These are phyloP conservation scores for Lactarius sanguifluus DNA, from an alignment of 768 basidiomycete species.

Conservation along the genomic window DNA sequence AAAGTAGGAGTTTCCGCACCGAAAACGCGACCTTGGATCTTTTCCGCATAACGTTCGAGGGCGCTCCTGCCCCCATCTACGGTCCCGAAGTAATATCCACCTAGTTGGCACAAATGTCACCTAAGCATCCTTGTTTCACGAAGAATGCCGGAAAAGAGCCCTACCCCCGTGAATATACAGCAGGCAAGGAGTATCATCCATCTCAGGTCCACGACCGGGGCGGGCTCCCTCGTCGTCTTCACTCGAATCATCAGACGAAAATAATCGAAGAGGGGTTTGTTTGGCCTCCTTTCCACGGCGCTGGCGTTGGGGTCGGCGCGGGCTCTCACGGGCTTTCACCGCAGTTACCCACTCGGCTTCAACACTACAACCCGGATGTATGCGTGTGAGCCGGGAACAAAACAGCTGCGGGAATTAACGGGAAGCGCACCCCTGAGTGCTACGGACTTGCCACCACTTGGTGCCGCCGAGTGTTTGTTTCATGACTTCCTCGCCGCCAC, in stretches of 20 bases:
- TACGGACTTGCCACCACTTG: slow-evolving; percentile 97
- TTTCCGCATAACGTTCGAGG: slow-evolving; percentile 82
- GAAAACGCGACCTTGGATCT: slow-evolving; percentile 89
- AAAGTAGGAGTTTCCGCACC: slow-evolving; percentile 41
- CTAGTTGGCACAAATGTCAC: slow-evolving; percentile 37
- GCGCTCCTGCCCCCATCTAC: slow-evolving; percentile 66
- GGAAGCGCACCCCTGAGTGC: slow-evolving; percentile 64
- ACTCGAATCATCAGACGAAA: neutral
- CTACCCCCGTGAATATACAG: slow-evolving; percentile 76
- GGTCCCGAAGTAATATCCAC: slow-evolving; percentile 80
- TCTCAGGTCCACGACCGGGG: slow-evolving; percentile 53
- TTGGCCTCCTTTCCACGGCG: slow-evolving; percentile 44
- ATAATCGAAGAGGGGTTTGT: neutral
- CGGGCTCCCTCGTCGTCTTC: slow-evolving; percentile 35
- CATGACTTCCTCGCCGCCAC: slow-evolving; percentile 77
- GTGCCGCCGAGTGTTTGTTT: slow-evolving; percentile 77
- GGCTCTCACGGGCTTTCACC: slow-evolving; percentile 45
- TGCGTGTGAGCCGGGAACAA: neutral
- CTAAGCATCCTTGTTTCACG: slow-evolving; percentile 16
- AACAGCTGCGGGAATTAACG: slow-evolving; percentile 16
- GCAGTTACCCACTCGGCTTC: slow-evolving; percentile 86
- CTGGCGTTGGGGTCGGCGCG: slow-evolving; percentile 70
- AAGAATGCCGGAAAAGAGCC: slow-evolving; percentile 28
- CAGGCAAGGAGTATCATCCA: slow-evolving; percentile 86
- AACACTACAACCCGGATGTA: slow-evolving; percentile 47